These are phyloP conservation scores for Paecilomyces sp. DNA, from an alignment of 2,329 filamentous ascomycete species.

Conservation along the genomic window DNA sequence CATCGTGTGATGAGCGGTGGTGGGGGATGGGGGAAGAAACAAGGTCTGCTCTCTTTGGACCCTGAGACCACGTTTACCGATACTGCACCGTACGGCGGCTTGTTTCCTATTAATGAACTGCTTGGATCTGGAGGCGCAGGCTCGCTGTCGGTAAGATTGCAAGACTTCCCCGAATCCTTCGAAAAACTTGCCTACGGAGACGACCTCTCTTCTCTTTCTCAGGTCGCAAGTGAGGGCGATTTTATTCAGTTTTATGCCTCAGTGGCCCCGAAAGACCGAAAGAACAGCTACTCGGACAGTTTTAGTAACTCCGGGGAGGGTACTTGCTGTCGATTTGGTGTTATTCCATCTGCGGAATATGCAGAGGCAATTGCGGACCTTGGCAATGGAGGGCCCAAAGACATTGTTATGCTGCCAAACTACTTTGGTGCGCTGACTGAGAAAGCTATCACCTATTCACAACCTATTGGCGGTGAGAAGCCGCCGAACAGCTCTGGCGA, in stretches of 20 bases:
- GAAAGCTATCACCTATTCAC: slow-evolving; percentile 26
- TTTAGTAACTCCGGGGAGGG: slow-evolving; percentile 1
- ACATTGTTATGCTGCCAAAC: slow-evolving; percentile 18
- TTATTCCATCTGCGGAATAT: slow-evolving; percentile 21
- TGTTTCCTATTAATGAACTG: slow-evolving; percentile 16
- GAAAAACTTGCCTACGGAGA: slow-evolving; percentile 16
- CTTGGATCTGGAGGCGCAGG: slow-evolving; percentile 10
- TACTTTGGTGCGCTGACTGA: slow-evolving; percentile 34
- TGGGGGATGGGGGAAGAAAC: slow-evolving; percentile 40
- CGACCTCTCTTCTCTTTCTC: slow-evolving; percentile 31
- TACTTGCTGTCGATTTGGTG: slow-evolving; percentile 24
- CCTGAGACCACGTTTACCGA: slow-evolving; percentile 28
- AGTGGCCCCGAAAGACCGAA: slow-evolving; percentile 11
- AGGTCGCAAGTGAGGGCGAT: slow-evolving; percentile 30
- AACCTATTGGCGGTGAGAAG: not conserved
- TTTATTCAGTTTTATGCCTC: slow-evolving; percentile 36
- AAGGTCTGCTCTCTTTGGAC: slow-evolving; percentile 35
- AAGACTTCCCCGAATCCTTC: slow-evolving; percentile 13
- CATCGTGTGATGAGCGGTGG: slow-evolving; percentile 38
- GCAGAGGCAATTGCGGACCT: not conserved
- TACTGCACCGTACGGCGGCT: slow-evolving; percentile 6
- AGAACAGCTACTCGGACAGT: not conserved
- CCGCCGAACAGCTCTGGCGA: not conserved
- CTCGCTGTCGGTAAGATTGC: slow-evolving; percentile 1
- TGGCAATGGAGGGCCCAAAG: slow-evolving; percentile 3